A percentile compares a stretch with the other conserved stretches of the same genome.
phyloP scores from a whole-genome alignment of 2,329 filamentous ascomycete species.

The Pseudocercospora fuligena region DNA sequence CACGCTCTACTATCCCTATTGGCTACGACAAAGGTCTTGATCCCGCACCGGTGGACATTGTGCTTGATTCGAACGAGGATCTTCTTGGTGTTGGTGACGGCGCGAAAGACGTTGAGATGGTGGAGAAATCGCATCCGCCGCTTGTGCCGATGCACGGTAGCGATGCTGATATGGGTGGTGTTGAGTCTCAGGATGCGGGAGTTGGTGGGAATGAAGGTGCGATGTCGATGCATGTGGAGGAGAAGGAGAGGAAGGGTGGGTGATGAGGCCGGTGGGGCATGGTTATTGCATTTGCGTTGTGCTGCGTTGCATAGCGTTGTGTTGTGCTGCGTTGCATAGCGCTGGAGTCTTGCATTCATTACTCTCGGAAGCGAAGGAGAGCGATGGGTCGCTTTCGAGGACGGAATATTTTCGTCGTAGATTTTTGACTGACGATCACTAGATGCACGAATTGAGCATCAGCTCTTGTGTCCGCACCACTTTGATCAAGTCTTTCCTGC shows the following conservation, averaged over 20 bases:
- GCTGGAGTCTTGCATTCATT: background rate
- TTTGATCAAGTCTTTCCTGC: too few relatives aligned
- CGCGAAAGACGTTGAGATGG: constrained; percentile 33
- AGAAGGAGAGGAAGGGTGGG: constrained; percentile 14
- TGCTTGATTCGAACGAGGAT: constrained; percentile 8
- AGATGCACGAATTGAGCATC: too few relatives aligned
- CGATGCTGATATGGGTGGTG: constrained; percentile 23
- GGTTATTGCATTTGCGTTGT: background rate
- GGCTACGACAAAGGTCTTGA: constrained; percentile 1
- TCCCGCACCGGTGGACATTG: constrained; percentile 23
- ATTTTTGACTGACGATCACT: too few relatives aligned
- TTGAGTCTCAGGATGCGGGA: constrained; percentile 23
- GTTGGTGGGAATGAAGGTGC: constrained; percentile 15
- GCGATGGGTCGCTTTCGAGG: too few relatives aligned
- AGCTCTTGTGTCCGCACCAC: too few relatives aligned
- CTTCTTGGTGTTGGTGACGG: background rate
- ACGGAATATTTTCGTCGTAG: too few relatives aligned
- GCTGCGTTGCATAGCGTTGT: background rate
- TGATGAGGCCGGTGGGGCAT: background rate
- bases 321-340: background rate
- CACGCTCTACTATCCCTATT: background rate
- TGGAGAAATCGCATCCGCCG: constrained; percentile 29
- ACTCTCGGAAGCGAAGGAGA: background rate
- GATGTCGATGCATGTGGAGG: constrained; percentile 13
- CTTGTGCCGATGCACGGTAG: constrained; percentile 10